Evolutionary conservation across 768 basidiomycete species (phyloP).

Genomic region (Leccinum fibrillosum): DNA sequence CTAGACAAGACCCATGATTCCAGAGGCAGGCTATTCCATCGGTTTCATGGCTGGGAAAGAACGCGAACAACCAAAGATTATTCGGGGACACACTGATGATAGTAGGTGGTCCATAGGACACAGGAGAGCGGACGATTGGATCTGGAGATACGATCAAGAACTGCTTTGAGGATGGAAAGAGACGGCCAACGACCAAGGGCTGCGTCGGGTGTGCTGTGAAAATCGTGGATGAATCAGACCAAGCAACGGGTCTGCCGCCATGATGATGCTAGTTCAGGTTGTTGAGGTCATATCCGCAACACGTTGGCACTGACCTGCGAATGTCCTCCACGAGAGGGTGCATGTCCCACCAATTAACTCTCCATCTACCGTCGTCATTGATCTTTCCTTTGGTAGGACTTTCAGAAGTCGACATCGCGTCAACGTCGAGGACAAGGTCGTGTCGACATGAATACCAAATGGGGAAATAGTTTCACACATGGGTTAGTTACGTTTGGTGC

Average conservation of each 20-base stretch:
- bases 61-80: conserved; percentile 70
- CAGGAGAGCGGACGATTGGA: conserved; percentile 42
- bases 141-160: conserved; percentile 56
- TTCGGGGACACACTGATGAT: conserved; percentile 57
- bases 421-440: background rate
- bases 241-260: conserved; percentile 56
- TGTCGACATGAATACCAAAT: background rate
- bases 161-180: conserved; percentile 68
- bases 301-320: conserved; percentile 40
- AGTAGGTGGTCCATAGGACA: conserved; percentile 57
- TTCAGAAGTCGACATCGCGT: conserved; percentile 25
- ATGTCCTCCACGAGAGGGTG: conserved; percentile 57
- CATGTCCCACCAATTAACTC: conserved; percentile 73
- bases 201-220: conserved; percentile 65
- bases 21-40: conserved; percentile 68
- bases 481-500: background rate
- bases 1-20: conserved; percentile 55
- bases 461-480: background rate
- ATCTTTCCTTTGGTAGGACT: conserved; percentile 51
- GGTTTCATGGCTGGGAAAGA: conserved; percentile 56
- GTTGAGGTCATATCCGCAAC: background rate
- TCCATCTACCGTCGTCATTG: conserved; percentile 52
- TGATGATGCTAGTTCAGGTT: conserved; percentile 1
- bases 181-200: conserved; percentile 56
- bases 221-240: conserved; percentile 68